phyloP scores from a whole-genome alignment of 2,329 filamentous ascomycete genomes.

The Penicillium vulpinum region DNA sequence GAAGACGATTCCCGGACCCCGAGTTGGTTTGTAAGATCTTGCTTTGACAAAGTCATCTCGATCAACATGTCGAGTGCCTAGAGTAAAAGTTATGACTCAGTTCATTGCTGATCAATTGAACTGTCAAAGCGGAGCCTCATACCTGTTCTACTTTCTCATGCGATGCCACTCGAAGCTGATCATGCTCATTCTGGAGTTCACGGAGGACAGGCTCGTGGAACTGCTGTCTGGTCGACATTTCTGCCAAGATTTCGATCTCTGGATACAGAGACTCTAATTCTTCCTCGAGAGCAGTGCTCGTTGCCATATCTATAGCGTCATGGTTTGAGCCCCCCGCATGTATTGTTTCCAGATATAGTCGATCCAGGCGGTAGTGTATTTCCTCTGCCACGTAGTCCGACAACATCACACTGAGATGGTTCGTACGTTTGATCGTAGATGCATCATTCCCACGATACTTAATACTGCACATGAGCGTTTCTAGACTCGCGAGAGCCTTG shows the following conservation, averaged over 20 bases:
- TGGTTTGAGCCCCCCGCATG: slow-evolving; percentile 4
- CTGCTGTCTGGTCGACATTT: slow-evolving; percentile 46
- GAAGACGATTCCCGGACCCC: slow-evolving; percentile 37
- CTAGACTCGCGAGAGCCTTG: slow-evolving; percentile 31
- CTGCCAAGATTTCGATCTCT: slow-evolving; percentile 42
- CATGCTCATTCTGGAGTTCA: slow-evolving; percentile 36
- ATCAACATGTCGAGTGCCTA: slow-evolving; percentile 37
- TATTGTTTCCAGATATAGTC: slow-evolving; percentile 39
- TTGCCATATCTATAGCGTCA: slow-evolving; percentile 13
- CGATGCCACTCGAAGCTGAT: slow-evolving; percentile 29
- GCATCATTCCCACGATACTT: slow-evolving; percentile 33
- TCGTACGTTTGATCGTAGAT: slow-evolving; percentile 29
- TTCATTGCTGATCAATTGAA: not conserved
- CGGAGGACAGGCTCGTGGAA: slow-evolving; percentile 43
- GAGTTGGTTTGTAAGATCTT: slow-evolving; percentile 31
- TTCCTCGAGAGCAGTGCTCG: slow-evolving; percentile 31
- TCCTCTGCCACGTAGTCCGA: slow-evolving; percentile 39
- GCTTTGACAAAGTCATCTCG: slow-evolving; percentile 36
- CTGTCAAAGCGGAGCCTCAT: slow-evolving; percentile 7
- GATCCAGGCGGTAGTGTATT: slow-evolving; percentile 42
- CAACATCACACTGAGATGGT: slow-evolving; percentile 31
- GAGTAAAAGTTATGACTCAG: slow-evolving; percentile 20
- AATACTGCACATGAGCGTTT: slow-evolving; percentile 30
- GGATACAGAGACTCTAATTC: slow-evolving; percentile 43
- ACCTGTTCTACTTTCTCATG: slow-evolving; percentile 40